Evolutionary conservation across 2,329 filamentous ascomycete species (phyloP), one percentile per base, ranked within the genome.

Genomic region (Exophiala mesophila): DNA sequence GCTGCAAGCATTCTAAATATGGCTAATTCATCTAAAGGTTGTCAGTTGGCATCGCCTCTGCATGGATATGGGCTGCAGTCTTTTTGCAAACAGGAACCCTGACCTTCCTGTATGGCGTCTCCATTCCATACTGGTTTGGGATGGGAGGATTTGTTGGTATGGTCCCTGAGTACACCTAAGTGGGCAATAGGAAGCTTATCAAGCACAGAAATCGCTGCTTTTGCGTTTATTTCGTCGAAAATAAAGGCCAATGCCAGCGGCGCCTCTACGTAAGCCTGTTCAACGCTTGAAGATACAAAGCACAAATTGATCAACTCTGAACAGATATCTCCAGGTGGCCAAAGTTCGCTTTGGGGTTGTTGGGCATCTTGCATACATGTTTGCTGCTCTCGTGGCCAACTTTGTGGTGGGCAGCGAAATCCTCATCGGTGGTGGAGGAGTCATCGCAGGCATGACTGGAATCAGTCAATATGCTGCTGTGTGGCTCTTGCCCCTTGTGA

Each of bases 1-100:
- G n/a, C n/a, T n/a, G n/a, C n/a, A n/a, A n/a, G n/a, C n/a, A n/a
- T n/a, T n/a, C n/a, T n/a, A n/a, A n/a, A n/a, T n/a, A n/a, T n/a
- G n/a, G n/a, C n/a, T n/a, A n/a, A n/a, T n/a, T n/a, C n/a, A n/a
- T n/a, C n/a, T n/a, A n/a, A 86, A 72, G 94, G 10, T 86, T 94
- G 1, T 85, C 86, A 7, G 85, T 85, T 3, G 88, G 87, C 10
- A 88, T 94, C 12, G 85, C 94, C 2, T 89, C 83, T 12, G 88
- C 83, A 2, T 94, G 88, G 88, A 94, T 88, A 0, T 94, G 88
- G 44, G 44, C 38, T 1, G 41, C 41, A 20, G 32, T 35, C 16
- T 42, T 45, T 16, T 28, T 92, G 2, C 85, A 90, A 59, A 83
- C 78, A 2, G 82, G 84, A 1, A 78, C 81, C 10, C 83, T 94